phyloP scores from a whole-genome alignment of 192 early-diverging fungal species.

The Hyaloraphidium curvatum region DNA sequence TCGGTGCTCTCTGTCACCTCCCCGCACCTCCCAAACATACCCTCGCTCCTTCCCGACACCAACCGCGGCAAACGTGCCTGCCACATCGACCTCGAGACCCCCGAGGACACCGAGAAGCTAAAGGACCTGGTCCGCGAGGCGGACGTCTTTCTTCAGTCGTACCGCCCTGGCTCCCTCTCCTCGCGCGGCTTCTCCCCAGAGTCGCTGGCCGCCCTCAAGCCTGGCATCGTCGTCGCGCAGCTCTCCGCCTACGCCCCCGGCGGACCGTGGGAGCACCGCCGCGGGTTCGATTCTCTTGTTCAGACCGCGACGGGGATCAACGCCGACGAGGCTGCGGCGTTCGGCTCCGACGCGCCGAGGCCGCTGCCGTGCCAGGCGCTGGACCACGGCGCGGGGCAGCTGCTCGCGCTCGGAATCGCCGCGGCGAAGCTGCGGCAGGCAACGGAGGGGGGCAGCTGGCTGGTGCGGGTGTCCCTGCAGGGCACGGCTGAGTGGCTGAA shows the following conservation, averaged over 20 bases:
- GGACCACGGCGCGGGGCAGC: constrained; percentile 15
- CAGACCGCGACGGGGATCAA: constrained; percentile 13
- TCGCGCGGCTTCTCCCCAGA: constrained; percentile 6
- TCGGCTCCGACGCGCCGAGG: neutral
- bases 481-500: constrained; percentile 11
- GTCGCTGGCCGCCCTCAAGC: constrained; percentile 5
- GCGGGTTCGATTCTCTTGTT: constrained; percentile 14
- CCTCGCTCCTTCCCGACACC: constrained; percentile 8
- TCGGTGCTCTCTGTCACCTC: constrained; percentile 12
- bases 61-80: constrained; percentile 10
- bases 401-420: constrained; percentile 9
- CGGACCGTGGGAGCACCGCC: neutral
- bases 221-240: constrained; percentile 6
- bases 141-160: constrained; percentile 15
- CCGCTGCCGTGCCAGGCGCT: constrained; percentile 15
- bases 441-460: constrained; percentile 1
- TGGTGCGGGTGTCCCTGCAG: constrained; percentile 11
- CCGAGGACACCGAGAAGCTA: neutral
- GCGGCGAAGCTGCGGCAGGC: constrained; percentile 3
- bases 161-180: constrained; percentile 12
- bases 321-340: neutral
- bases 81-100: constrained; percentile 9
- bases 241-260: constrained; percentile 9
- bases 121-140: constrained; percentile 6
- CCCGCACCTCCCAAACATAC: constrained; percentile 5